A percentile compares a stretch with the other conserved stretches of the same genome.
These are phyloP conservation scores for Trypanosoma vivax DNA, from an alignment of 208 protist species.

Conservation along the genomic window DNA sequence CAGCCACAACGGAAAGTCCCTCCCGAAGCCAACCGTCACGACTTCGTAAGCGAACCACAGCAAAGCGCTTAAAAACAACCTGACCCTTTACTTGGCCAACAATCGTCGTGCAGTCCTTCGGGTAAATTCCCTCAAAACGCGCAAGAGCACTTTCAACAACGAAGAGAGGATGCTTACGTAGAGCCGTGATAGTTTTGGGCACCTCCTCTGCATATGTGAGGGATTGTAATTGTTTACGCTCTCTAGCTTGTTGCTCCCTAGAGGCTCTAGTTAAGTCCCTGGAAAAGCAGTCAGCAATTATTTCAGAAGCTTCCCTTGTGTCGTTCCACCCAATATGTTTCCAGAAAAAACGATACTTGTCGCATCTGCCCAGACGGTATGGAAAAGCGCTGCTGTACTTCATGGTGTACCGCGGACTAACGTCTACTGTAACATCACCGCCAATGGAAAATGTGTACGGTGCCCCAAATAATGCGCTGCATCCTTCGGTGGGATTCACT, in stretches of 20 bases:
- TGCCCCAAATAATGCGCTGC: conserved; percentile 71
- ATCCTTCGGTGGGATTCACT: conserved; percentile 72
- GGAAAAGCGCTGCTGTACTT: conserved; percentile 70
- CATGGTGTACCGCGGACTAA: conserved; percentile 74
- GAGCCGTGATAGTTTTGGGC: conserved; percentile 65
- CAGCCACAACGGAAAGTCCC: conserved; percentile 52
- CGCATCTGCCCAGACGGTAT: conserved; percentile 49
- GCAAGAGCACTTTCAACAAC: conserved; percentile 73
- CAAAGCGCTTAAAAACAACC: conserved; percentile 83
- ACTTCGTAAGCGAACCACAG: conserved; percentile 70
- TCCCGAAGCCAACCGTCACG: conserved; percentile 85
- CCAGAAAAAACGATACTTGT: conserved; percentile 72
- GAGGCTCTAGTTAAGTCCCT: conserved; percentile 21
- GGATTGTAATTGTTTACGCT: conserved; percentile 63
- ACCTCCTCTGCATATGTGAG: conserved; percentile 78
- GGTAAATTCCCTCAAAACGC: conserved; percentile 76
- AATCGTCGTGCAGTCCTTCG: conserved; percentile 64
- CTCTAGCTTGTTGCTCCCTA: conserved; percentile 30
- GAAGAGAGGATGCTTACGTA: conserved; percentile 81
- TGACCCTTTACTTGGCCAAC: conserved; percentile 81
- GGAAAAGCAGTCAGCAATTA: conserved; percentile 58
- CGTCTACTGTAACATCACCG: conserved; percentile 63
- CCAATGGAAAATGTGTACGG: conserved; percentile 78
- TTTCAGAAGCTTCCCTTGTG: conserved; percentile 62
- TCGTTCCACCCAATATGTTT: conserved; percentile 72